Evolutionary conservation across 176 grass and related monocot genomes (phyloP).

Genomic region (Areca catechu): DNA sequence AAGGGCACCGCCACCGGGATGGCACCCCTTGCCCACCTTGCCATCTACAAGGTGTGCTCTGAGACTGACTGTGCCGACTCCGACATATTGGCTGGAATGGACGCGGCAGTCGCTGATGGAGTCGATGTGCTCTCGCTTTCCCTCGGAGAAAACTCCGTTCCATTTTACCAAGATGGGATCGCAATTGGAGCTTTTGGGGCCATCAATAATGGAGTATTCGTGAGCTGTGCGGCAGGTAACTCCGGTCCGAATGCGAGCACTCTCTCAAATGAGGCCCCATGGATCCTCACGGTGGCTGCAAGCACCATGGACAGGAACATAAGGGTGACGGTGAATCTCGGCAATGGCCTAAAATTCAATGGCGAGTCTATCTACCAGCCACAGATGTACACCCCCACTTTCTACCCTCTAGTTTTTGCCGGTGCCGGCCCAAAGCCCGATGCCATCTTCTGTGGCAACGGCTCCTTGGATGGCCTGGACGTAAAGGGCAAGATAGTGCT

Average conservation of each 20-base stretch:
- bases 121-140: conserved; percentile 78
- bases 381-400: conserved; percentile 6
- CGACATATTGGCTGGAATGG: conserved; percentile 64
- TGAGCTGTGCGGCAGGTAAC: conserved; percentile 53
- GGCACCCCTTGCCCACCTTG: conserved; percentile 63
- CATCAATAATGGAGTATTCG: conserved; percentile 49
- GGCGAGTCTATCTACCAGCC: conserved; percentile 66
- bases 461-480: conserved; percentile 15
- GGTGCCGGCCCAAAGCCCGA: neutral
- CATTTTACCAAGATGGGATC: conserved; percentile 39
- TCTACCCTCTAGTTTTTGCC: conserved; percentile 25
- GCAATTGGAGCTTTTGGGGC: conserved; percentile 36
- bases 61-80: conserved; percentile 25
- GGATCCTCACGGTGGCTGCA: conserved; percentile 76
- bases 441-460: conserved; percentile 31
- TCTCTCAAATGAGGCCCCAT: conserved; percentile 69
- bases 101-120: conserved; percentile 63
- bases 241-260: conserved; percentile 30
- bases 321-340: conserved; percentile 36
- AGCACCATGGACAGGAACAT: conserved; percentile 47
- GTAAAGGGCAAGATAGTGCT: conserved; percentile 61
- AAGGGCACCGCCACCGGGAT: conserved; percentile 40
- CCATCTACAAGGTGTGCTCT: conserved; percentile 60
- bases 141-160: conserved; percentile 30
- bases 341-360: conserved; percentile 26